A percentile compares a stretch with the other conserved stretches of the same genome.
phyloP scores from a whole-genome alignment of 495 filamentous ascomycete species.

The Gamarada debralockiae region DNA sequence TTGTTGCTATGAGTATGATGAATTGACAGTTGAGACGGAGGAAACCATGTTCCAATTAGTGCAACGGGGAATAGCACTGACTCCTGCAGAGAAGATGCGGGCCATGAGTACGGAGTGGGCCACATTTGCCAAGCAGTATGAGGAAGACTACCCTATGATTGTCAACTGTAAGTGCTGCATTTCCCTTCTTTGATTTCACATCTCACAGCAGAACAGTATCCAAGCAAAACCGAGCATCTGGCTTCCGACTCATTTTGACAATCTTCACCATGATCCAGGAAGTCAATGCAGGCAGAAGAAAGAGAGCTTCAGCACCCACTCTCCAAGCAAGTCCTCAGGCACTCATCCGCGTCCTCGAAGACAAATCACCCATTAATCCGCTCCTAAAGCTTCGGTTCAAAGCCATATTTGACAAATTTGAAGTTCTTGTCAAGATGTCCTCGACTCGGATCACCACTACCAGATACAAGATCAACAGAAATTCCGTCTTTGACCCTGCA shows the following conservation, averaged over 20 bases:
- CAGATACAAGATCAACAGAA: slow-evolving; percentile 11
- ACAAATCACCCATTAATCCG: slow-evolving; percentile 13
- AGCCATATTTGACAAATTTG: slow-evolving; percentile 24
- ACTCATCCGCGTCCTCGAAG: slow-evolving; percentile 27
- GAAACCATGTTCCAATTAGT: slow-evolving; percentile 47
- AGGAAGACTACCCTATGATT: slow-evolving; percentile 35
- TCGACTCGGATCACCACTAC: slow-evolving; percentile 14
- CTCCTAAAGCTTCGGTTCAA: slow-evolving; percentile 14
- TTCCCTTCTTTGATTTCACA: not conserved
- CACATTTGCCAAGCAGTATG: slow-evolving; percentile 33
- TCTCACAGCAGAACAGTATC: slow-evolving; percentile 23
- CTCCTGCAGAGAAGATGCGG: slow-evolving; percentile 44
- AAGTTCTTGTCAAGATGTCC: slow-evolving; percentile 19
- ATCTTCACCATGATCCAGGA: slow-evolving; percentile 25
- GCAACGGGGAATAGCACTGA: slow-evolving; percentile 41
- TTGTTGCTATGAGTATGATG: slow-evolving; percentile 38
- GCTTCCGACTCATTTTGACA: slow-evolving; percentile 30
- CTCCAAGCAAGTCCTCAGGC: slow-evolving; percentile 25
- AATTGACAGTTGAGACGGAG: slow-evolving; percentile 36
- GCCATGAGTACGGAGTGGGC: slow-evolving; percentile 44
- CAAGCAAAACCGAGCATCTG: slow-evolving; percentile 28
- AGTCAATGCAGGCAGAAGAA: slow-evolving; percentile 3
- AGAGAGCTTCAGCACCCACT: slow-evolving; percentile 14
- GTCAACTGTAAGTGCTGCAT: slow-evolving; percentile 26
- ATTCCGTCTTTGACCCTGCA: slow-evolving; percentile 23